Evolutionary conservation across 2,329 filamentous ascomycete species (phyloP).

Genomic region (Ceratocystis albifundus): DNA sequence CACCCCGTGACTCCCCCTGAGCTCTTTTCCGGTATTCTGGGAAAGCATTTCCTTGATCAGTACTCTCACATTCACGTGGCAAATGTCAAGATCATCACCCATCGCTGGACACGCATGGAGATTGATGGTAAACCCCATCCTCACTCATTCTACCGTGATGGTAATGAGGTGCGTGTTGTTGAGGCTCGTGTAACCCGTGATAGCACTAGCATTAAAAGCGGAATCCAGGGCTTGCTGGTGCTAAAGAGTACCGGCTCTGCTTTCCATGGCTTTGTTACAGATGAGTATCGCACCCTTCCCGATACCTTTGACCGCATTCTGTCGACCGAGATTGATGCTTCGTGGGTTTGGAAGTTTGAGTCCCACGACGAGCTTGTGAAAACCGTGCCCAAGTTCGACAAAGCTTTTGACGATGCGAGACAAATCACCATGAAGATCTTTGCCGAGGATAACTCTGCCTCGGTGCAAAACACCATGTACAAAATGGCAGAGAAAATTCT

Average conservation of each 20-base stretch:
- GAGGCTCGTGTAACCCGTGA: slow-evolving; percentile 57
- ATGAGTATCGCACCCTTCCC: slow-evolving; percentile 82
- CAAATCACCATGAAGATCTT: slow-evolving; percentile 84
- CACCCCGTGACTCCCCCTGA: slow-evolving; percentile 86
- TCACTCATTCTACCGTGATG: slow-evolving; percentile 87
- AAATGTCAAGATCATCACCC: slow-evolving; percentile 68
- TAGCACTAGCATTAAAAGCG: slow-evolving; percentile 65
- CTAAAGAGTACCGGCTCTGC: slow-evolving; percentile 94
- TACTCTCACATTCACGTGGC: slow-evolving; percentile 82
- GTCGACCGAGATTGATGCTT: slow-evolving; percentile 79
- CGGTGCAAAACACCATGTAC: slow-evolving; percentile 97
- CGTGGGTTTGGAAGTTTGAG: slow-evolving; percentile 76
- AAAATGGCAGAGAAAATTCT: slow-evolving; percentile 91
- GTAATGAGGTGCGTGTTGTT: slow-evolving; percentile 75
- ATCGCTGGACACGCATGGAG: slow-evolving; percentile 83
- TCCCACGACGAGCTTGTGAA: slow-evolving; percentile 55
- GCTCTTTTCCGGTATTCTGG: slow-evolving; percentile 75
- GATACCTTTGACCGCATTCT: slow-evolving; percentile 94
- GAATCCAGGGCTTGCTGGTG: slow-evolving; percentile 71
- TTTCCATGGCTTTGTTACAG: slow-evolving; percentile 86
- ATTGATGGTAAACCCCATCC: slow-evolving; percentile 84
- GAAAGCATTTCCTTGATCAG: slow-evolving; percentile 74
- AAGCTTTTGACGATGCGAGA: slow-evolving; percentile 65
- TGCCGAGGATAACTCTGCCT: slow-evolving; percentile 78
- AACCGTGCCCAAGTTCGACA: slow-evolving; percentile 57